Evolutionary conservation across 805 yeast species (phyloP), one percentile per base, ranked within the genome.

Genomic region (Nakazawaea siamensis): DNA sequence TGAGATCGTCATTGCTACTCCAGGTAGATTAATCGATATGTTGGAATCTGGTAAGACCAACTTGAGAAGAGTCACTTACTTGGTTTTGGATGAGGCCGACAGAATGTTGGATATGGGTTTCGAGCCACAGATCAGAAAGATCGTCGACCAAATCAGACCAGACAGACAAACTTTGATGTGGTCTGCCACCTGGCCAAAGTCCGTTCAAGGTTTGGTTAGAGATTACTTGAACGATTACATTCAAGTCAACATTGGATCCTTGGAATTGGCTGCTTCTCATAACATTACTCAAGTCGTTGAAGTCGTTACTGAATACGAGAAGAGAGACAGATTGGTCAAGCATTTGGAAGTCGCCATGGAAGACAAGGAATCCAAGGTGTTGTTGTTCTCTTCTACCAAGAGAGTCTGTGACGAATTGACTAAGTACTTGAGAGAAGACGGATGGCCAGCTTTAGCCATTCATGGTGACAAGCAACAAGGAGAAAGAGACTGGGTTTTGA

Each of bases 21-120:
- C 98, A 47, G 98, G 98, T 70, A 84, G 98, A 74, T 75, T 92
- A 62, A 85, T 92, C 51, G 98, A 92, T 65, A 84, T 92, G 95
- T 74, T 92, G 53, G 97, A 92, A 67, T 69, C 81, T 44, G 90
- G 92, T 52, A 88, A 83, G 69, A 92, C 97, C 41, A 92, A 90
- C 67, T 73, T 92, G 54, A 80, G 84, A 60, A 84, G 97, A 70
- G 96, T 92, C 44, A 92, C 97, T 35, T 92, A 92, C 66, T 73
- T 92, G 59, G 97, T 92, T 43, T 73, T 92, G 53, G 98, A 92
- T 64, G 98, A 92, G 76, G 98, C 98, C 54, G 98, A 92, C 66
- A 84, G 98, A 73, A 92, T 92, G 98, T 77, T 92, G 67, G 98
- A 92, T 70, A 92, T 92, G 98, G 98, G 98, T 62, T 92, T 92